Evolutionary conservation across 345 rosid species (phyloP).

Genomic region (Lepidium aucheri): DNA sequence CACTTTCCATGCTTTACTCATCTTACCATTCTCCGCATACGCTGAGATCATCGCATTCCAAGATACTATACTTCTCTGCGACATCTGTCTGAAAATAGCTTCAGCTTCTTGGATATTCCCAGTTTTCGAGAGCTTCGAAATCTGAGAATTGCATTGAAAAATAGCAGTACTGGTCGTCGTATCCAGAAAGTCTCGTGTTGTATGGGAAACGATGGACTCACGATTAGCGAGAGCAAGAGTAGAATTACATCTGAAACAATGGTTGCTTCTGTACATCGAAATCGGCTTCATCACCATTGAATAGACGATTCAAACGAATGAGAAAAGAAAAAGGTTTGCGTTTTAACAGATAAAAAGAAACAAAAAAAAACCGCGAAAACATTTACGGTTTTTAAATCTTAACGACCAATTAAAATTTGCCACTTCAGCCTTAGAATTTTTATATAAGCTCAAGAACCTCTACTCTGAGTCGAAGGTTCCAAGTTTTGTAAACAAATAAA

Average conservation of each 20-base stretch:
- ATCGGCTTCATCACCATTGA: conserved; percentile 6
- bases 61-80: conserved; percentile 45
- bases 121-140: conserved; percentile 48
- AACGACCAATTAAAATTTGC: neutral
- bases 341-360: too few species aligned
- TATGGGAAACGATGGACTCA: neutral
- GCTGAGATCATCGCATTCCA: conserved; percentile 82
- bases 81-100: conserved; percentile 48
- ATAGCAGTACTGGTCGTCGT: conserved; percentile 20
- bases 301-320: neutral
- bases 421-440: neutral
- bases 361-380: neutral
- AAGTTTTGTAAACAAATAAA: neutral
- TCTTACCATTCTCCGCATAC: conserved; percentile 45
- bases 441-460: neutral
- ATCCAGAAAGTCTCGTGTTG: neutral
- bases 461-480: neutral
- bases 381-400: neutral
- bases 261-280: neutral
- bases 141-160: conserved; percentile 55
- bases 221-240: conserved; percentile 4
- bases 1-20: conserved; percentile 44
- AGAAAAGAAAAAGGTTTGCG: neutral
- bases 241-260: neutral
- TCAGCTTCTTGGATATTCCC: conserved; percentile 52